Conservation (phyloP, 306 rosid genomes). For the Glycine latifolia region DNA sequence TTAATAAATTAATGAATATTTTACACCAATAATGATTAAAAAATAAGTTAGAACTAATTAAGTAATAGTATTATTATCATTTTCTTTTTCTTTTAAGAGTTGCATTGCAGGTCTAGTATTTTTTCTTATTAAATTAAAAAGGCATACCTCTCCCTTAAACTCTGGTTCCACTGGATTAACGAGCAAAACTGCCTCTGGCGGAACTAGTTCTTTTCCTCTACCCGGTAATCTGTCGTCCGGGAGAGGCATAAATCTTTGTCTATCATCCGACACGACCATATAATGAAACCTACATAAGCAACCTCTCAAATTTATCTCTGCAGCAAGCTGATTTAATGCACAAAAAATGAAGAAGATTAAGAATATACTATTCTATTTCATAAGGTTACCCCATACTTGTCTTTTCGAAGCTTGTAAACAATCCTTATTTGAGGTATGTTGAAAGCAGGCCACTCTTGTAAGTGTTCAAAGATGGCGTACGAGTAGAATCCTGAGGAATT, state of each 20-base stretch:
- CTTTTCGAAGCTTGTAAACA: constrained; percentile 75
- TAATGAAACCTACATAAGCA: constrained; percentile 62
- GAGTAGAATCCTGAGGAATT: constrained; percentile 82
- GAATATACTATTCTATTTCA: too few species aligned
- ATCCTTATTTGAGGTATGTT: constrained; percentile 80
- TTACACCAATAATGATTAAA: too few species aligned
- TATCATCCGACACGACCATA: constrained; percentile 68
- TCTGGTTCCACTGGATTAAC: constrained; percentile 75
- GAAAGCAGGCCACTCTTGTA: constrained; percentile 79
- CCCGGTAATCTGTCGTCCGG: constrained; percentile 62
- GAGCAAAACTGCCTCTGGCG: constrained; percentile 81
- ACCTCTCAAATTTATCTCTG: neutral
- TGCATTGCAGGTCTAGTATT: too few species aligned
- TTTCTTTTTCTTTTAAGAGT: too few species aligned
- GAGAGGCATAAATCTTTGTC: constrained; percentile 85
- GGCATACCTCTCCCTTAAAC: constrained; percentile 67
- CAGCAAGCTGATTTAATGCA: too few species aligned
- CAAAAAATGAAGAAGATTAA: too few species aligned
- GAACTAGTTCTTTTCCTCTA: constrained; percentile 65
- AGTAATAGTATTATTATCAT: too few species aligned
- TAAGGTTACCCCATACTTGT: constrained; percentile 59
- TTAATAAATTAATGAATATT: too few species aligned
- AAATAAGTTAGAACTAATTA: too few species aligned
- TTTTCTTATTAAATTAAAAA: too few species aligned
- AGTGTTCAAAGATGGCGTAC: constrained; percentile 74